phyloP scores from a whole-genome alignment of 2,329 filamentous ascomycete species.

The Ophiostoma populinum region DNA sequence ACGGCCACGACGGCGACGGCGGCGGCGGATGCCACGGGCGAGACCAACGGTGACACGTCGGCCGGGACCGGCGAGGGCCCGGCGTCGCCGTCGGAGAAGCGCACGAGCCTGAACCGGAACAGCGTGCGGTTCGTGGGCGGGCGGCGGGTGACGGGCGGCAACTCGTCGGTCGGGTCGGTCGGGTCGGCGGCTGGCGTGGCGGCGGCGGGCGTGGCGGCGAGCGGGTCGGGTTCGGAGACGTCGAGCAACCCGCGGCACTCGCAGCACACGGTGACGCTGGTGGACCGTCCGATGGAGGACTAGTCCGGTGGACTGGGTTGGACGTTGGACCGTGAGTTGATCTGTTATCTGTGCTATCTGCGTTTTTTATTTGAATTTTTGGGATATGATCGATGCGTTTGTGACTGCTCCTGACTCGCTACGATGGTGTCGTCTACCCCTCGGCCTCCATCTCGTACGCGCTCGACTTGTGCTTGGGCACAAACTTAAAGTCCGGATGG shows the following conservation, averaged over 20 bases:
- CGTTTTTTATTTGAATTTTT: too few species aligned
- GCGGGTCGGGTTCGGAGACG: neutral
- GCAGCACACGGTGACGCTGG: constrained; percentile 43
- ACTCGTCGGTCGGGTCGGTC: constrained; percentile 15
- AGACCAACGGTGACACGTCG: constrained; percentile 16
- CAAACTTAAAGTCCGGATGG: constrained; percentile 79
- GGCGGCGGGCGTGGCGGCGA: neutral
- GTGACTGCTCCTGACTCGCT: too few species aligned
- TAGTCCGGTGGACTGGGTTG: constrained; percentile 17
- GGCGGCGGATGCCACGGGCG: constrained; percentile 7
- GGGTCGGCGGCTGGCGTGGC: neutral
- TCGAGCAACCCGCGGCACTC: constrained; percentile 12
- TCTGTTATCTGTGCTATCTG: too few species aligned
- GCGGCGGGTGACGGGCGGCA: constrained; percentile 24
- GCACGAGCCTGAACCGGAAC: constrained; percentile 44
- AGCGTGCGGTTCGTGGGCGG: constrained; percentile 34
- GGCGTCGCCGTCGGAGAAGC: constrained; percentile 30
- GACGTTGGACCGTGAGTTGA: too few species aligned
- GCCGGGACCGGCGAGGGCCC: neutral
- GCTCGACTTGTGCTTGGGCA: constrained; percentile 96
- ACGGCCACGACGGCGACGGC: constrained; percentile 6
- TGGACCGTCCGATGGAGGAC: constrained; percentile 66
- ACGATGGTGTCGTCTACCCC: constrained; percentile 5
- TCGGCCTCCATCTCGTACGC: constrained; percentile 59
- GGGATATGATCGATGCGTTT: too few species aligned